phyloP scores from a whole-genome alignment of 2,329 filamentous ascomycete genomes.

The Trichoderma sp. region DNA sequence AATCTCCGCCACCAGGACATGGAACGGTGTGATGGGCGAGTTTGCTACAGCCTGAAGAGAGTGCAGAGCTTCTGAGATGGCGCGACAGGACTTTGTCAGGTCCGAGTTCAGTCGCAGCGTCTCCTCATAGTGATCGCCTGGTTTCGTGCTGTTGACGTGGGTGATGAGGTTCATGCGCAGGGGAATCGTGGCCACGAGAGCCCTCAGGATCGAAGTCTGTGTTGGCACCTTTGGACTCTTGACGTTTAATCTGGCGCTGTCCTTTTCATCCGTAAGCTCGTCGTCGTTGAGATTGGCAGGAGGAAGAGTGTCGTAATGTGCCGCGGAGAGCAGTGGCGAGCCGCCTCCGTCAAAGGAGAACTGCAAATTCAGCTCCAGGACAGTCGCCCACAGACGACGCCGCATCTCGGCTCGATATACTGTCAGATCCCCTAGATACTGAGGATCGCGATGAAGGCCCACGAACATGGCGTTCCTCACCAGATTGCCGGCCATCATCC shows the following conservation, averaged over 20 bases:
- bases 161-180: constrained; percentile 49
- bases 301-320: constrained; percentile 54
- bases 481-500: constrained; percentile 54
- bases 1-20: constrained; percentile 47
- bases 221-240: constrained; percentile 37
- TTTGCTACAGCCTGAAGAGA: constrained; percentile 40
- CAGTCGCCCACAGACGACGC: constrained; percentile 58
- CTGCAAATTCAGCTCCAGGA: constrained; percentile 58
- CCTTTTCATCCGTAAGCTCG: constrained; percentile 47
- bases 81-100: constrained; percentile 46
- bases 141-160: constrained; percentile 51
- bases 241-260: constrained; percentile 30
- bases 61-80: constrained; percentile 40
- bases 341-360: constrained; percentile 54
- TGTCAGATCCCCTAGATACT: constrained; percentile 51
- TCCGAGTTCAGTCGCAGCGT: constrained; percentile 51
- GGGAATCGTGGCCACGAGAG: constrained; percentile 48
- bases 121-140: constrained; percentile 49
- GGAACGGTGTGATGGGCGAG: constrained; percentile 43
- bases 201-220: constrained; percentile 54
- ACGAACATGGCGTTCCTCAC: constrained; percentile 59
- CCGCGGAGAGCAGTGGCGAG: constrained; percentile 49
- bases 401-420: constrained; percentile 55
- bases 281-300: constrained; percentile 57
- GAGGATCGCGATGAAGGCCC: constrained; percentile 61